phyloP scores from a whole-genome alignment of 495 filamentous ascomycete genomes.

The Viridothelium virens region DNA sequence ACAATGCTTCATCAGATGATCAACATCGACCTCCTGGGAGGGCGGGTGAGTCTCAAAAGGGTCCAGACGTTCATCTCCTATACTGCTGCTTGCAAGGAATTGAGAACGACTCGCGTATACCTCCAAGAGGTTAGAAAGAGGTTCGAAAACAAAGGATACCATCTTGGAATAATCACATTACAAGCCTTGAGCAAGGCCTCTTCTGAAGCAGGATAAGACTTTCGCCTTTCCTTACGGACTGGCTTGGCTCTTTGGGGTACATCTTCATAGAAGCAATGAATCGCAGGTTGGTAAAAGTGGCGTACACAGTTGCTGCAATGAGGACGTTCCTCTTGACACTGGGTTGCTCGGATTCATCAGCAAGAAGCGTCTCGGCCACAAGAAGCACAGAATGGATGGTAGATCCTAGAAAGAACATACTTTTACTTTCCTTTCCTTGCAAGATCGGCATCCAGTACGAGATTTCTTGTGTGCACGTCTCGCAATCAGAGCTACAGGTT shows the following conservation, averaged over 20 bases:
- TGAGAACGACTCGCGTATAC: neutral
- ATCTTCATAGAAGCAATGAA: constrained; percentile 3
- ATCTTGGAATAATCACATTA: neutral
- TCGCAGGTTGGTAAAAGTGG: constrained; percentile 3
- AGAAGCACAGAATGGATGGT: neutral
- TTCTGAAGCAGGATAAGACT: neutral
- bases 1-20: constrained; percentile 15
- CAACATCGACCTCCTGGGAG: constrained; percentile 10
- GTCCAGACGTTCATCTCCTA: constrained; percentile 14
- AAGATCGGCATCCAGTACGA: neutral
- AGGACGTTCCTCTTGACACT: neutral
- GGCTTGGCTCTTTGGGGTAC: neutral
- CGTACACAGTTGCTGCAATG: neutral
- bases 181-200: neutral
- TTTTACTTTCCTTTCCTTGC: constrained; percentile 1
- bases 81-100: neutral
- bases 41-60: constrained; percentile 18
- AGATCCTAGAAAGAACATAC: neutral
- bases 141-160: neutral
- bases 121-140: constrained; percentile 3
- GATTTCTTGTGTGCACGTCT: neutral
- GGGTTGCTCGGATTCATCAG: neutral
- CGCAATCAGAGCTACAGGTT: neutral
- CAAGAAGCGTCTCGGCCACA: neutral
- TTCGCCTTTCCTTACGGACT: neutral